phyloP scores from a whole-genome alignment of 805 yeast species.

The Yarrowia sp. region DNA sequence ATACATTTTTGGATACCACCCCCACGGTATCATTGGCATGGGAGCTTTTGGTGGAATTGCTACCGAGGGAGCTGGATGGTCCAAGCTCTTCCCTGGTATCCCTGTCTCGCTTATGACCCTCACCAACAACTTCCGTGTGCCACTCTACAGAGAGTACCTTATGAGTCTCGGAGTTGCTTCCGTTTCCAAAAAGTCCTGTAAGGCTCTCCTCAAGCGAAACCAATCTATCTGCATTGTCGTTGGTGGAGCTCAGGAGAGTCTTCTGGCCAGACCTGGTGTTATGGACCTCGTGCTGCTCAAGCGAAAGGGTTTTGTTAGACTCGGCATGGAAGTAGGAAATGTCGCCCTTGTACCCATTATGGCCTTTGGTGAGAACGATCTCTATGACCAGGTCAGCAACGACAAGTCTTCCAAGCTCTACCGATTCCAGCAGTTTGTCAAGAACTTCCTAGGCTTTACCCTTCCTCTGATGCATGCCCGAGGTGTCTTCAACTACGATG shows the following conservation, averaged over 20 bases:
- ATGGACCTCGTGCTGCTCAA: conserved; percentile 68
- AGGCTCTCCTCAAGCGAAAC: conserved; percentile 57
- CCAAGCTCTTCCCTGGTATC: conserved; percentile 76
- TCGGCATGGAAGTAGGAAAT: conserved; percentile 79
- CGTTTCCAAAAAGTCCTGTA: conserved; percentile 71
- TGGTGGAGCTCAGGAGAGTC: conserved; percentile 93
- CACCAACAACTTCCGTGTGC: conserved; percentile 75
- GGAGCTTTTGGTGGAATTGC: conserved; percentile 84
- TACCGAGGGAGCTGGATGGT: conserved; percentile 74
- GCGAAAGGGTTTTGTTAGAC: conserved; percentile 82
- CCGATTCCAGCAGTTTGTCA: conserved; percentile 67
- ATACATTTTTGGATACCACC: conserved; percentile 90
- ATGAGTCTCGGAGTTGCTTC: conserved; percentile 78
- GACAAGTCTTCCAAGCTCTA: conserved; percentile 47
- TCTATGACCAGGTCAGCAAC: conserved; percentile 52
- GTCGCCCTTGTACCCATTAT: conserved; percentile 79
- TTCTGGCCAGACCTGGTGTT: conserved; percentile 57
- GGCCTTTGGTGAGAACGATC: conserved; percentile 83
- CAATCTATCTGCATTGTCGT: conserved; percentile 84
- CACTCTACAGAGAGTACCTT: conserved; percentile 85
- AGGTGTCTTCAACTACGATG: conserved; percentile 87
- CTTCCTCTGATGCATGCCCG: conserved; percentile 88
- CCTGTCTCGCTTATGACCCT: conserved; percentile 73
- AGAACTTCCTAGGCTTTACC: conserved; percentile 72
- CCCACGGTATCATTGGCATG: conserved; percentile 92